These are phyloP conservation scores for Lactarius evosmus DNA, from an alignment of 768 basidiomycete genomes.

Conservation along the genomic window DNA sequence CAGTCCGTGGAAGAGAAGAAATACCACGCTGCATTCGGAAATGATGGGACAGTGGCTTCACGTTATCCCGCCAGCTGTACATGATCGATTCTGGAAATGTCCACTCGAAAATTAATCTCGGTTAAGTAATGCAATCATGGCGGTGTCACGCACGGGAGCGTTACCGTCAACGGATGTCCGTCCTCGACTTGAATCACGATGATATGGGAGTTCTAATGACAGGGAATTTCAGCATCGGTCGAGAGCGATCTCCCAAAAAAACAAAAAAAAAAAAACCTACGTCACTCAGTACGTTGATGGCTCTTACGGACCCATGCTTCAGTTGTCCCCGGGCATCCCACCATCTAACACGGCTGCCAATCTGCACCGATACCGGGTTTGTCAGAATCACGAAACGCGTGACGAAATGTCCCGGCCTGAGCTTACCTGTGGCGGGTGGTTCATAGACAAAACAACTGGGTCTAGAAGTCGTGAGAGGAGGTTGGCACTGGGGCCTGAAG, in stretches of 20 bases:
- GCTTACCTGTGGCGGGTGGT: constrained; percentile 42
- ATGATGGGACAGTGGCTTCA: neutral
- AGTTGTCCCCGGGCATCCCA: constrained; percentile 54
- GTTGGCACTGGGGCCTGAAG: constrained; percentile 20
- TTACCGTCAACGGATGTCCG: constrained; percentile 40
- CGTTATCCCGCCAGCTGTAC: constrained; percentile 16
- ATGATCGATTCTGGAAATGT: constrained; percentile 17
- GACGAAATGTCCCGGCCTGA: neutral
- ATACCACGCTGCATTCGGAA: constrained; percentile 1
- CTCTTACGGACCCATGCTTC: constrained; percentile 57
- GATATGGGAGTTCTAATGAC: constrained; percentile 55
- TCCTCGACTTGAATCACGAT: constrained; percentile 49
- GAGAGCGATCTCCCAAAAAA: neutral
- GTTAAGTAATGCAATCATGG: no score
- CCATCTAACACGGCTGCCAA: constrained; percentile 67
- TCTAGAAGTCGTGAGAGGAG: constrained; percentile 20
- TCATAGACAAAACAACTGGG: constrained; percentile 71
- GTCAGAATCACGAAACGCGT: constrained; percentile 23
- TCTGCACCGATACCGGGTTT: constrained; percentile 42
- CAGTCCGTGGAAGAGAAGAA: neutral
- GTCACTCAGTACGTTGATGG: constrained; percentile 52
- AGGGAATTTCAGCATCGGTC: constrained; percentile 4
- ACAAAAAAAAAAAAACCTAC: no score
- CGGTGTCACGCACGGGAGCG: constrained; percentile 52
- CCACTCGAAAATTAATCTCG: neutral